phyloP scores from a whole-genome alignment of 768 basidiomycete species.

The Auriscalpium microsporum region DNA sequence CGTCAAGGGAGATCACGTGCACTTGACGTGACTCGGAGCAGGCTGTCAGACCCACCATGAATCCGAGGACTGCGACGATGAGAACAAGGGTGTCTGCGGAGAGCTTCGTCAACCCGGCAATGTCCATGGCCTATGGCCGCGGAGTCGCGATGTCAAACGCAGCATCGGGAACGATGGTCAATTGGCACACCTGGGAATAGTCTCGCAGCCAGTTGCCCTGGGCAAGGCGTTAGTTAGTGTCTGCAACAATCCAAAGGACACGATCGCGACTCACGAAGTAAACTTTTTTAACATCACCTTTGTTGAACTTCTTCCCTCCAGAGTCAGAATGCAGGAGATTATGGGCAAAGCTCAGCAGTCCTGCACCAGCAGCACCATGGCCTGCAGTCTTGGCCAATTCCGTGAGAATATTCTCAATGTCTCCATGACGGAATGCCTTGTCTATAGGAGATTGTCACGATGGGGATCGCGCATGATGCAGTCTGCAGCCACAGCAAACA shows the following conservation, averaged over 20 bases:
- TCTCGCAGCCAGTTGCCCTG: conserved; percentile 67
- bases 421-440: conserved; percentile 71
- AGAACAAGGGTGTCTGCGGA: conserved; percentile 56
- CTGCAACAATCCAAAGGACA: background rate
- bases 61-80: conserved; percentile 49
- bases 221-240: background rate
- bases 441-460: conserved; percentile 25
- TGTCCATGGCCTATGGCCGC: conserved; percentile 51
- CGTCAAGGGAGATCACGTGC: background rate
- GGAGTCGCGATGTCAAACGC: background rate
- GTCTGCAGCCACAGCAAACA: background rate
- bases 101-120: conserved; percentile 58
- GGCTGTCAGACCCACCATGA: conserved; percentile 32
- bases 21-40: too few relatives aligned
- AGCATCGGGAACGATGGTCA: background rate
- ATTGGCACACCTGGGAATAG: conserved; percentile 45
- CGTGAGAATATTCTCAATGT: conserved; percentile 62
- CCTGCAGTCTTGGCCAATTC: conserved; percentile 51
- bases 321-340: conserved; percentile 36
- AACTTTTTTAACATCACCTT: conserved; percentile 59
- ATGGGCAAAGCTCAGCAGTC: conserved; percentile 44
- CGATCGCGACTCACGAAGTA: conserved; percentile 41
- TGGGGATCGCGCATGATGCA: conserved; percentile 1
- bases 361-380: conserved; percentile 31
- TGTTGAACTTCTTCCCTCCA: conserved; percentile 52